These are phyloP conservation scores for Acer negundo DNA, from an alignment of 345 rosid genomes.

Conservation along the genomic window DNA sequence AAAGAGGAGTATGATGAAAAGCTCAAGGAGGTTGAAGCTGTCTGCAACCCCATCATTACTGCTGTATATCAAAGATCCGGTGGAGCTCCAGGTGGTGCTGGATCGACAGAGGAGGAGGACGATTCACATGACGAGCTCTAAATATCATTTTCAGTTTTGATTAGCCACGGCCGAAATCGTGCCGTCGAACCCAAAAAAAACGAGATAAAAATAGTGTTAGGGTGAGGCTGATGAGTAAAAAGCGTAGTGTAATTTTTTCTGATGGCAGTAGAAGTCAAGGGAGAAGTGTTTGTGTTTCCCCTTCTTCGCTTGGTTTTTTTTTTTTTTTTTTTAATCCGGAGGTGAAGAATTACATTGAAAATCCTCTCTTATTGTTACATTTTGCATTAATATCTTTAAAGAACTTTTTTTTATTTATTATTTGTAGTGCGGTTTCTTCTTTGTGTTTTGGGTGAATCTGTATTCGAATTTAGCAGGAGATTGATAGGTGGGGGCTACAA, in stretches of 20 bases:
- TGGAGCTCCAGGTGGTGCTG: conserved; percentile 66
- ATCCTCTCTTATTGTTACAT: conserved; percentile 2
- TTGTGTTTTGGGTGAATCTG: too few species aligned
- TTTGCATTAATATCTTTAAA: background rate
- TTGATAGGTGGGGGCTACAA: too few species aligned
- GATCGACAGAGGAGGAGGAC: conserved; percentile 35
- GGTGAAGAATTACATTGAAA: conserved; percentile 18
- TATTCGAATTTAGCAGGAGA: too few species aligned
- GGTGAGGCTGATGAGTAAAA: conserved; percentile 15
- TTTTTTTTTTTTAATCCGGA: conserved; percentile 28
- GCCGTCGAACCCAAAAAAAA: conserved; percentile 1
- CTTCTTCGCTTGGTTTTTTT: conserved; percentile 25
- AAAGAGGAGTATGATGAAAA: conserved; percentile 94
- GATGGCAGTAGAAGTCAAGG: conserved; percentile 26
- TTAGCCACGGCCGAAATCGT: conserved; percentile 1
- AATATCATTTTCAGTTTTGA: conserved; percentile 19
- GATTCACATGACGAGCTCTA: conserved; percentile 69
- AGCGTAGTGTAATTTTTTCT: conserved; percentile 38
- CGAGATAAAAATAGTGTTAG: conserved; percentile 24
- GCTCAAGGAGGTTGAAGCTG: conserved; percentile 93
- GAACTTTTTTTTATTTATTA: background rate
- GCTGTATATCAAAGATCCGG: conserved; percentile 87
- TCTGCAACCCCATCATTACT: conserved; percentile 87
- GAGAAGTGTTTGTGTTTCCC: conserved; percentile 14
- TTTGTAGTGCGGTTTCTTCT: background rate